Percentiles rank a stretch among this genome's conserved stretches.
These are phyloP conservation scores for Olyra latifolia DNA, from an alignment of 176 grass and related monocot genomes.

Conservation along the genomic window DNA sequence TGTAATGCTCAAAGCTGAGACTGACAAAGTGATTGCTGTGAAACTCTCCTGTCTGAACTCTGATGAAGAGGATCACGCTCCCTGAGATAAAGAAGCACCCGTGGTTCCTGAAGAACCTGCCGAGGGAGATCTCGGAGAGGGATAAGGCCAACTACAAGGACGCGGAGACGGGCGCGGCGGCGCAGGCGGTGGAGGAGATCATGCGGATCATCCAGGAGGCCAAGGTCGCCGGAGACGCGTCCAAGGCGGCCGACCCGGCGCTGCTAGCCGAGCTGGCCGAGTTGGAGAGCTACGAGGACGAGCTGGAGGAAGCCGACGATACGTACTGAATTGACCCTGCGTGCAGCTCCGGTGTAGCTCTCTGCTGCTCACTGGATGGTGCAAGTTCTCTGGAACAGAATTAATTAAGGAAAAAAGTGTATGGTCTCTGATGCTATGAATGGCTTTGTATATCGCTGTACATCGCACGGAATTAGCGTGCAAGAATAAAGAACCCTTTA, in stretches of 20 bases:
- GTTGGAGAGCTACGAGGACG: slow-evolving; percentile 54
- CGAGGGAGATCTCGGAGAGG: slow-evolving; percentile 68
- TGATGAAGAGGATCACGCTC: slow-evolving; percentile 79
- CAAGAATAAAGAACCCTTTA: not conserved
- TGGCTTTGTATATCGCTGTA: not conserved
- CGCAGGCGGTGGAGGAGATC: slow-evolving; percentile 74
- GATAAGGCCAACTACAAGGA: slow-evolving; percentile 60
- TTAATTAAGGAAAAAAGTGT: not conserved
- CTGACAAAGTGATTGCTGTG: slow-evolving; percentile 11
- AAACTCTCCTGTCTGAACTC: not conserved
- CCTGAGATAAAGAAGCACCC: slow-evolving; percentile 88
- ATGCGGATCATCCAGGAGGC: slow-evolving; percentile 84
- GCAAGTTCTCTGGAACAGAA: not conserved
- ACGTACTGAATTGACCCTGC: slow-evolving; percentile 32
- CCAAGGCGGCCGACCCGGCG: slow-evolving; percentile 30
- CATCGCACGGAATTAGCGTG: not conserved
- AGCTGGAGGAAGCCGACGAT: slow-evolving; percentile 37
- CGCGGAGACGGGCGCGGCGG: not conserved
- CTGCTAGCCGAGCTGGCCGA: slow-evolving; percentile 53
- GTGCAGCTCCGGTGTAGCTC: not conserved
- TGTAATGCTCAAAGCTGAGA: not conserved
- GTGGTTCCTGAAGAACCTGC: slow-evolving; percentile 86
- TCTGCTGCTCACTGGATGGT: not conserved
- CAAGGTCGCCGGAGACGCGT: slow-evolving; percentile 54
- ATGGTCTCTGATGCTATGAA: not conserved